These are phyloP conservation scores for Abelmoschus esculentus DNA, from an alignment of 345 rosid species.

Conservation along the genomic window DNA sequence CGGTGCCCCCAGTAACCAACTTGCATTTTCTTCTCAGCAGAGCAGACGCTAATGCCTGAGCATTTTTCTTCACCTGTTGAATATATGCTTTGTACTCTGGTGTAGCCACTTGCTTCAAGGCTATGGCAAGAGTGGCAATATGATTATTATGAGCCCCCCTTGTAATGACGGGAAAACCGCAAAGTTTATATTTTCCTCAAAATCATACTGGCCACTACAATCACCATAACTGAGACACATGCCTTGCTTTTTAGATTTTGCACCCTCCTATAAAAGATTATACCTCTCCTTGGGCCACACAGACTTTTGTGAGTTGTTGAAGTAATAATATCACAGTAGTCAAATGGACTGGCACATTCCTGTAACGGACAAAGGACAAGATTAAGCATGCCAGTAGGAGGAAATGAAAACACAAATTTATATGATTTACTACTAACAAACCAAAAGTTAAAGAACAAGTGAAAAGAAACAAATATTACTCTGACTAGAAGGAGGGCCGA, in stretches of 20 bases:
- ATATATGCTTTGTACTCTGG: slow-evolving; percentile 71
- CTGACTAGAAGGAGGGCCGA: background rate
- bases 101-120: slow-evolving; percentile 62
- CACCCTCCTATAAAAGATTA: slow-evolving; percentile 74
- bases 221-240: slow-evolving; percentile 43
- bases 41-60: slow-evolving; percentile 68
- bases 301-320: slow-evolving; percentile 93
- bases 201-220: slow-evolving; percentile 53
- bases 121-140: slow-evolving; percentile 69
- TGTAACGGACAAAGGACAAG: slow-evolving; percentile 15
- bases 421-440: background rate
- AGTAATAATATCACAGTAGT: slow-evolving; percentile 82
- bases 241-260: slow-evolving; percentile 54
- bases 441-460: background rate
- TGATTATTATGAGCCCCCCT: slow-evolving; percentile 94
- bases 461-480: background rate
- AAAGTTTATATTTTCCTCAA: slow-evolving; percentile 85
- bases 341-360: slow-evolving; percentile 74
- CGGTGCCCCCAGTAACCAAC: slow-evolving; percentile 82
- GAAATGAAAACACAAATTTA: background rate
- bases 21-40: slow-evolving; percentile 63
- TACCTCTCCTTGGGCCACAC: slow-evolving; percentile 90
- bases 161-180: slow-evolving; percentile 83
- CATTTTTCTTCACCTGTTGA: slow-evolving; percentile 83
- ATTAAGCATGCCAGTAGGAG: background rate